Evolutionary conservation across 2,329 filamentous ascomycete species (phyloP).

Genomic region (Byssochlamys sp.): DNA sequence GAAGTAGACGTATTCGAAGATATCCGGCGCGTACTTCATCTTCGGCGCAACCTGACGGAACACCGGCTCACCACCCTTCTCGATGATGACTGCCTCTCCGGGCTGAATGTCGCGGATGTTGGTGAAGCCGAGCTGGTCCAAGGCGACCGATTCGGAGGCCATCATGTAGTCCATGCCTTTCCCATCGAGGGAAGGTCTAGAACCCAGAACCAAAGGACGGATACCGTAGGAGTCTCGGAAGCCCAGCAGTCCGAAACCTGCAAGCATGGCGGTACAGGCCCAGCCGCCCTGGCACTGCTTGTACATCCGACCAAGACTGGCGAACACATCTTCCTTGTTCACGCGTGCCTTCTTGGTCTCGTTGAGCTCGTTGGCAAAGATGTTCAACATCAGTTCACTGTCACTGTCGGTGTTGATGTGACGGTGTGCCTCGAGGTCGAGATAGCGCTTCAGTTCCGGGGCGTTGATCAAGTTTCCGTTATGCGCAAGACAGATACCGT

Average conservation of each 20-base stretch:
- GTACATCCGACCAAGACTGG: constrained; percentile 62
- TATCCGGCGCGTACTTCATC: constrained; percentile 68
- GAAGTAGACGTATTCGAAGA: constrained; percentile 84
- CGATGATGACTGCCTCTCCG: constrained; percentile 75
- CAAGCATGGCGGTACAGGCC: constrained; percentile 73
- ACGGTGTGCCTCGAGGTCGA: constrained; percentile 69
- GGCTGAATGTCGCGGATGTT: constrained; percentile 69
- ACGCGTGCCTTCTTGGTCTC: constrained; percentile 73
- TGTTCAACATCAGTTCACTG: constrained; percentile 77
- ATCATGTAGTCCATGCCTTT: constrained; percentile 75
- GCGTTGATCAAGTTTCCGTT: constrained; percentile 86
- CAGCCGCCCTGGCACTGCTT: constrained; percentile 62
- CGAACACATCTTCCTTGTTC: constrained; percentile 68
- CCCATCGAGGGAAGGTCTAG: constrained; percentile 56
- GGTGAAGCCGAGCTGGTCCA: constrained; percentile 69
- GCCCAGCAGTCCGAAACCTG: constrained; percentile 68
- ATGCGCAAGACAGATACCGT: constrained; percentile 70
- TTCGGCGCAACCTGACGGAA: constrained; percentile 65
- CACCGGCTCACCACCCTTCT: constrained; percentile 63
- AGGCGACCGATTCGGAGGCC: constrained; percentile 77
- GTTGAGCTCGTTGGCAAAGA: constrained; percentile 73
- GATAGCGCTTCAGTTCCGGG: constrained; percentile 56
- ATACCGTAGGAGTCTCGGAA: constrained; percentile 75
- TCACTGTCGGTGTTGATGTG: constrained; percentile 88
- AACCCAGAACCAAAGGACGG: constrained; percentile 70